phyloP scores from a whole-genome alignment of 768 basidiomycete genomes.

The Coprinopsis strossmayeri region DNA sequence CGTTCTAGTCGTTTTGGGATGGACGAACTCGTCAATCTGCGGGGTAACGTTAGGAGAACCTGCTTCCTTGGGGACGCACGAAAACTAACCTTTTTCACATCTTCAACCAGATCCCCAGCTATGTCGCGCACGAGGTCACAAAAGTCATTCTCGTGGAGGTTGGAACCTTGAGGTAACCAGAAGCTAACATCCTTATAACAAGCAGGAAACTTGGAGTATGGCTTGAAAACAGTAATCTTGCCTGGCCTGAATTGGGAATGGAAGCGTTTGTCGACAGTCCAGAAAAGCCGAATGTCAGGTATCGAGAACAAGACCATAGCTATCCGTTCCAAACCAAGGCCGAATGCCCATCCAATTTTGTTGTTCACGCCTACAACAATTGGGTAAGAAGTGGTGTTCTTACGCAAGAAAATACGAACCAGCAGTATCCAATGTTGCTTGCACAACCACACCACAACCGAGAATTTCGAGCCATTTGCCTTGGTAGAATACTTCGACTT shows the following conservation, averaged over 20 bases:
- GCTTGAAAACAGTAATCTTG: slow-evolving; percentile 74
- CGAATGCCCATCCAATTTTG: slow-evolving; percentile 97
- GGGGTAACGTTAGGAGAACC: slow-evolving; percentile 8
- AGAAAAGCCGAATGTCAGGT: slow-evolving; percentile 97
- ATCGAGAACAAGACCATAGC: slow-evolving; percentile 97
- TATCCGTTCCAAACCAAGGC: slow-evolving; percentile 93
- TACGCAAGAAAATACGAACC: slow-evolving; percentile 51
- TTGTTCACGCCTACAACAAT: slow-evolving; percentile 53
- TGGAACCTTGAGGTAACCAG: slow-evolving; percentile 61
- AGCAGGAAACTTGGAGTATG: slow-evolving; percentile 89
- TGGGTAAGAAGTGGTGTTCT: slow-evolving; percentile 19
- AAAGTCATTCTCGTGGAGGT: slow-evolving; percentile 91
- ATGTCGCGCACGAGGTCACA: slow-evolving; percentile 92
- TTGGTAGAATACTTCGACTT: slow-evolving; percentile 94
- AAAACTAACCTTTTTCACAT: slow-evolving; percentile 69
- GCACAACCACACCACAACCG: slow-evolving; percentile 87
- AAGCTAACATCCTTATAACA: slow-evolving; percentile 95
- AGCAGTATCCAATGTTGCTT: slow-evolving; percentile 81
- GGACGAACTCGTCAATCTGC: slow-evolving; percentile 87
- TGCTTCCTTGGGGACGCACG: neutral
- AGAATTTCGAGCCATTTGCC: slow-evolving; percentile 97
- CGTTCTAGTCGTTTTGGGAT: slow-evolving; percentile 77
- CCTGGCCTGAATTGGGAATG: slow-evolving; percentile 76
- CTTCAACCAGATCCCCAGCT: slow-evolving; percentile 89
- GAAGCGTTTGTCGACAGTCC: slow-evolving; percentile 88